A percentile compares a stretch with the other conserved stretches of the same genome.
Evolutionary conservation across 495 filamentous ascomycete genomes (phyloP).

Genomic region (Coniosporium apollinis): DNA sequence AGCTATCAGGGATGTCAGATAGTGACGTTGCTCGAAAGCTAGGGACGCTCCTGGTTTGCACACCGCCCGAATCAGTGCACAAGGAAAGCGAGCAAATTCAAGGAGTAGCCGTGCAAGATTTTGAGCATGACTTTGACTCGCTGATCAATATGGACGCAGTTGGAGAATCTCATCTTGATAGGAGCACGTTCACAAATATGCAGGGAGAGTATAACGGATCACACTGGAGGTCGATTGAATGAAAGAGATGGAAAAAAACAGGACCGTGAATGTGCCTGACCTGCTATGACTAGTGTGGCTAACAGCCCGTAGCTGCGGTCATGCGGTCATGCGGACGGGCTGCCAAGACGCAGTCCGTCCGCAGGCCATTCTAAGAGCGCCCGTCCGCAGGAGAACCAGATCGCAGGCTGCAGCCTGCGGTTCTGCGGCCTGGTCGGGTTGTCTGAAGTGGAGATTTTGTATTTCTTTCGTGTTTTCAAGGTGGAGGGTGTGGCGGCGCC

Average conservation of each 20-base stretch:
- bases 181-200: too few species aligned
- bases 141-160: constrained; percentile 16
- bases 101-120: constrained; percentile 7
- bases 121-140: constrained; percentile 23
- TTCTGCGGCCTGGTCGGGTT: not conserved
- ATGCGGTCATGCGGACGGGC: not conserved
- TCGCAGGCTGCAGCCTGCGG: not conserved
- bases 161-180: constrained; percentile 12
- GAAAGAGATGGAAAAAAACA: constrained; percentile 13
- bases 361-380: not conserved
- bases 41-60: constrained; percentile 25
- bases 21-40: constrained; percentile 20
- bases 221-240: constrained; percentile 24
- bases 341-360: not conserved
- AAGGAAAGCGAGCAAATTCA: constrained; percentile 1
- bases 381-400: not conserved
- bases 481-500: not conserved
- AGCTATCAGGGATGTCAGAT: constrained; percentile 20
- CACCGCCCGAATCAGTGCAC: constrained; percentile 19
- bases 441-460: not conserved
- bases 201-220: constrained; percentile 22
- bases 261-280: too few species aligned
- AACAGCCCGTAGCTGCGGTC: too few species aligned
- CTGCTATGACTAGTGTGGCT: too few species aligned
- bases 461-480: not conserved